Evolutionary conservation across 2,329 filamentous ascomycete species (phyloP), one percentile per base, ranked within the genome.

Genomic region (Clonostachys sp.): DNA sequence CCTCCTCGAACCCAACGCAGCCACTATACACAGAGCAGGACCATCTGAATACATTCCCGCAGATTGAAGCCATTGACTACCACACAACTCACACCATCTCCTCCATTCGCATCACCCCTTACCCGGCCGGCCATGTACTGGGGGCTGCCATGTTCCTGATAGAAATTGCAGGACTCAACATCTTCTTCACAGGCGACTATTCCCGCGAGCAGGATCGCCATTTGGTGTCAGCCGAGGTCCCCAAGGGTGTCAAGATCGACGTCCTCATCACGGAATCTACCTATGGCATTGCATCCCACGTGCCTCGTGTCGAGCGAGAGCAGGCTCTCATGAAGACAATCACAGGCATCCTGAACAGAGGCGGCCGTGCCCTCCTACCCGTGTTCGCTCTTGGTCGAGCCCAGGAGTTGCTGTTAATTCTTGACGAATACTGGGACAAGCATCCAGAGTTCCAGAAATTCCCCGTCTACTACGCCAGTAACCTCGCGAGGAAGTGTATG

Each of bases 101-200:
- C 34, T 95, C 91, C 36, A 96, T 99, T 56, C 86, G 91, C 46
- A 95, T 99, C 57, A 99, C 94, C 0, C 94, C 94, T 14, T 97
- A 96, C 58, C 94, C 95, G 4, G 94, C 94, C 8, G 94, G 94
- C 20, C 94, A 99, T 72, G 94, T 99, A n/a, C 79, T 99, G 10
- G 94, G 94, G 38, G 94, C 94, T 12, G 94, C 94, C 58, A 99
- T 99, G 94, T 99, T 96, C 56, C 79, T 97, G 34, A 89, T 99
- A 56, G 92, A 96, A 61, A 99, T 99, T 60, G 94, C 92, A 5
- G 94, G 92, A 1, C 80, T 99, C 50, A 97, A 96, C 60, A 92
- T 97, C 49, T 84, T 99, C 57, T 99, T 99, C 67, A 99, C 94
- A 0, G 94, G 94, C 43, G 94, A 99, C 68, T 99, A 99, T 71